Evolutionary conservation across 331 rosid species (phyloP).

Genomic region (Spiraea crenata): DNA sequence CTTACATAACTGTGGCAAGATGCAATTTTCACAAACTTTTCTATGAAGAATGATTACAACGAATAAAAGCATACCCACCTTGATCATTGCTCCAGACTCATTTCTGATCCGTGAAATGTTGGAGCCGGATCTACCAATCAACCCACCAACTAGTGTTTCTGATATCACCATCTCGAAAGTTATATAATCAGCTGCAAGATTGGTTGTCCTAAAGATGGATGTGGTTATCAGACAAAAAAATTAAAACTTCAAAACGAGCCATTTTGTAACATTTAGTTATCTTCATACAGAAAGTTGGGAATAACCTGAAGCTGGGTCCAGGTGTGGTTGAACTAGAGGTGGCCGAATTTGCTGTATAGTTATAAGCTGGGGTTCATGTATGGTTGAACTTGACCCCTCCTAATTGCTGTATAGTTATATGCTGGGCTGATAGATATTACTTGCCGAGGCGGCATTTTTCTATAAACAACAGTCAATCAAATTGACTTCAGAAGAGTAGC

Average conservation of each 20-base stretch:
- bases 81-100: conserved; percentile 90
- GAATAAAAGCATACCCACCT: conserved; percentile 51
- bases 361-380: conserved; percentile 71
- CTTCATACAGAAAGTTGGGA: conserved; percentile 43
- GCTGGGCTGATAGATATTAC: conserved; percentile 91
- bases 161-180: conserved; percentile 94
- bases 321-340: conserved; percentile 47
- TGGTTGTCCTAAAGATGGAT: conserved; percentile 99
- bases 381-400: conserved; percentile 55
- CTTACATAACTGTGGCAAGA: conserved; percentile 8
- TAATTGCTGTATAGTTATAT: conserved; percentile 62
- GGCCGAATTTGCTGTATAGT: conserved; percentile 63
- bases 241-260: conserved; percentile 62
- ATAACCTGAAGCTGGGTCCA: conserved; percentile 93
- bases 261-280: conserved; percentile 28
- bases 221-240: conserved; percentile 77
- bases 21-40: neutral
- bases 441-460: conserved; percentile 85
- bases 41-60: neutral
- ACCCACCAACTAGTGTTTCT: conserved; percentile 91
- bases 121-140: conserved; percentile 82
- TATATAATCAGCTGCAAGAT: conserved; percentile 99
- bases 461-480: conserved; percentile 31
- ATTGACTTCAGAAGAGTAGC: neutral
- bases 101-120: conserved; percentile 91